Base-by-base conservation (phyloP, 2,329 filamentous ascomycete genomes). In the Ophiostoma novo-ulmi region DNA sequence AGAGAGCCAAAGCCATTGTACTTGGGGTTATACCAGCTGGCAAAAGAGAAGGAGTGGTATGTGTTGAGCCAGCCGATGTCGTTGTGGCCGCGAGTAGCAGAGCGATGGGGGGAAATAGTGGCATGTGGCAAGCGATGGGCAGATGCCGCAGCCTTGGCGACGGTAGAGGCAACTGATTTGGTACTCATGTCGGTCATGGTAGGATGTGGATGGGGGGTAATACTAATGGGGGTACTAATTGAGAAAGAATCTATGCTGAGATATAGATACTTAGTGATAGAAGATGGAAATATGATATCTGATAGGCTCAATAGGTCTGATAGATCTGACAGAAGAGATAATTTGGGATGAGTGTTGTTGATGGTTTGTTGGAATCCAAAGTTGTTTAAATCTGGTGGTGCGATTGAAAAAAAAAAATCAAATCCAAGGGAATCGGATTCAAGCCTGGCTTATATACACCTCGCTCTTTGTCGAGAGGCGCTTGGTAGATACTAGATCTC, bases 31-130 rank as follows among this genome's bases (percentile, higher is more conserved):
- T 89, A 88, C 85, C 85, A 88, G 77, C 85, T 84, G 61, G 91
- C 91, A 79, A 97, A 96, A 76, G 87, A 90, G 83, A 97, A 96
- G 73, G 89, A 92, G 82, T 96, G 92, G 81, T 91, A 95, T 8
- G 89, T 90, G 81, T 94, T 91, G 10, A 97, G 86, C 93, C 93
- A 97, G 79, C 91, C 92, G 79, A 96, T 91, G 78, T 96, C 87
- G 48, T 87, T 86, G 79, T 94, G 90, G 41, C 93, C 93, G 69
- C 93, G 87, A 64, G 86, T 83, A 72, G 84, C 82, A 75, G 91
- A 95, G 71, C 87, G 88, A 74, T 93, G 91, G 69, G 90, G 89
- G 52, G 86, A 87, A 81, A 96, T 90, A 76, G 91, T 91, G 75
- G 88, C 89, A 79, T 90, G 31, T 55, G 85, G 81, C 79, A 87